Evolutionary conservation across 1,139 yeast species (phyloP), one percentile per base, ranked within the genome.

Genomic region (Magnusiomyces tetraspermus): DNA sequence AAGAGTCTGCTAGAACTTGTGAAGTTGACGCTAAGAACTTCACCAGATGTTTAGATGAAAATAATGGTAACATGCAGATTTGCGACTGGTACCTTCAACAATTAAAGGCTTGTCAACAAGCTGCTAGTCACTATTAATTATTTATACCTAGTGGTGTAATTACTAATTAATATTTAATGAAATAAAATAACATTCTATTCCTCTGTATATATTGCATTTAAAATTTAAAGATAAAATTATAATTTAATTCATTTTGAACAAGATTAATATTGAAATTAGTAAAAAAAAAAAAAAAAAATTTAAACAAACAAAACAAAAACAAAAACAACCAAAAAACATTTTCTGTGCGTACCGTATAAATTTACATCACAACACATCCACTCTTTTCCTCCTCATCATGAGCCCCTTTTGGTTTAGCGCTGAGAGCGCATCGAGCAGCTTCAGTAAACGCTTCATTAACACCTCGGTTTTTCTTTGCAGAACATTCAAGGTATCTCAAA

Each of bases 11-110:
- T 52, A 75, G 73, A 59, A 76, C 79, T 53, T 92, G 98, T 76
- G 97, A 90, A 61, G 84, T 77, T 51, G 97, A 89, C 67, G 97
- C 97, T 55, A 84, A 92, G 76, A 83, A 82, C 73, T 88, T 92
- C 75, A 90, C 98, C 62, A 85, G 87, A 76, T 92, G 98, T 76
- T 76, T 92, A 67, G 92, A 84, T 67, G 96, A 88, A 64, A 88
- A 92, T 73, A 76, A 78, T 62, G 97, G 97, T 62, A 89, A 92
- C 78, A 86, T 88, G 89, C 96, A 89, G 75, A 83, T 85, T 62
- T 92, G 98, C 75, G 97, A 89, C 67, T 92, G 79, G 80, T 92
- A 92, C 74, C 78, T 92, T 73, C 97, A 90, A 74, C 97, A 90
- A 75, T 82, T 92, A 71, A 90, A 86, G 76, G 94, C 97, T 26